Evolutionary conservation across 495 filamentous ascomycete genomes (phyloP), one percentile per base, ranked within the genome.

Genomic region (Hyphodiscus hymeniophilus): DNA sequence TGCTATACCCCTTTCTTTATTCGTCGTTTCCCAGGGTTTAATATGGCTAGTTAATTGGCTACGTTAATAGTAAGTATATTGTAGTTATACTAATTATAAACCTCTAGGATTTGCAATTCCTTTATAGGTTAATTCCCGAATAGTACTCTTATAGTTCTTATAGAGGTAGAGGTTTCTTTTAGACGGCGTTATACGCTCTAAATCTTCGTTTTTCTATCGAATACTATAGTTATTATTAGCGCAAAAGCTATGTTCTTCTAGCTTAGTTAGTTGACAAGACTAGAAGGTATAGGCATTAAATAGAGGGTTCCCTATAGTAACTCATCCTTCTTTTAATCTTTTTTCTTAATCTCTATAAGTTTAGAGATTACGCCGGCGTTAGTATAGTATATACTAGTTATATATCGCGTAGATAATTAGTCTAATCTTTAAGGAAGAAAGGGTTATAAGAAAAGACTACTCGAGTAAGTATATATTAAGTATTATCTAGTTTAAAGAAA

Each of bases 11-110:
- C 40, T 15, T 23, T 12, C 21, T 43, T 13, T 2, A 43, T 21
- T 10, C 26, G 24, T 12, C 40, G 40, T 28, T 15, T n/a, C 13
- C 40, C n/a, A 28, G 20, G 3, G 21, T 28, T 43, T 23, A 15
- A 18, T 20, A 23, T 16, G 13, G 41, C 24, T 22, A 43, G 41
- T 7, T 43, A 15, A 31, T 13, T 15, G 3, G 17, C 12, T 3
- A 23, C 21, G 17, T 43, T 16, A 8, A 43, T 22, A 23, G 42
- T 30, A 20, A 23, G 23, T 26, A 45, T 35, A 35, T 45, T 34
- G 34, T 45, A 20, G 22, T 45, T 45, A 35, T 45, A 45, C 20
- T 26, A 16, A 26, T 45, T 26, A 16, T 23, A 23, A 20, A 45
- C 10, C 7, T 23, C 30, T 32, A 16, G 42, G 20, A 45, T 45